Percentiles rank a stretch among this genome's conserved stretches.
These are phyloP conservation scores for Pyricularia grisea DNA, from an alignment of 2,329 filamentous ascomycete genomes.

Conservation along the genomic window DNA sequence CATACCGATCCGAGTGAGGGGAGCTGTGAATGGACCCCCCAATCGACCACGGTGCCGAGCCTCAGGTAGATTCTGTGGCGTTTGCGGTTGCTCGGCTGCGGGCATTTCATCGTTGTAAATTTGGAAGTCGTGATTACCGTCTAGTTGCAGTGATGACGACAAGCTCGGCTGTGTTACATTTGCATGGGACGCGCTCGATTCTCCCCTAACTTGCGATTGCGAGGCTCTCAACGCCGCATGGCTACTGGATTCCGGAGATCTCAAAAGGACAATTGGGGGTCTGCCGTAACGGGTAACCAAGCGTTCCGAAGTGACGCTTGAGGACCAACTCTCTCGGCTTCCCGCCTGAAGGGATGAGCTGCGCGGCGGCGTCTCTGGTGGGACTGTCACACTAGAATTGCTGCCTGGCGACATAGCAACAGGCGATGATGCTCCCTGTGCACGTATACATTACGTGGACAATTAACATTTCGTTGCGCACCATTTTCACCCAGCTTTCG, in stretches of 20 bases:
- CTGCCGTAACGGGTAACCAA: neutral
- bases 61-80: constrained; percentile 38
- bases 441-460: neutral
- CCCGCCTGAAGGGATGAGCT: neutral
- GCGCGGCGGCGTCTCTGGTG: neutral
- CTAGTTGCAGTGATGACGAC: neutral
- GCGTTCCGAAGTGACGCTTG: neutral
- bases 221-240: neutral
- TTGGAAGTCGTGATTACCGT: constrained; percentile 15
- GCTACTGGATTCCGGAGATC: neutral
- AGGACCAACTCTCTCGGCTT: neutral
- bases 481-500: neutral
- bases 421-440: neutral
- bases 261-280: neutral
- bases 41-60: constrained; percentile 34
- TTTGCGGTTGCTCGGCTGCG: constrained; percentile 36
- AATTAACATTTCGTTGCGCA: neutral
- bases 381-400: neutral
- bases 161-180: neutral
- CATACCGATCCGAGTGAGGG: constrained; percentile 14
- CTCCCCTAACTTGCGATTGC: neutral
- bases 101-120: constrained; percentile 38
- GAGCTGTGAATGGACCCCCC: constrained; percentile 33
- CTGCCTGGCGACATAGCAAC: neutral
- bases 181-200: neutral